Evolutionary conservation across 176 grass and related monocot species (phyloP).

Genomic region (Oryza meridionalis): DNA sequence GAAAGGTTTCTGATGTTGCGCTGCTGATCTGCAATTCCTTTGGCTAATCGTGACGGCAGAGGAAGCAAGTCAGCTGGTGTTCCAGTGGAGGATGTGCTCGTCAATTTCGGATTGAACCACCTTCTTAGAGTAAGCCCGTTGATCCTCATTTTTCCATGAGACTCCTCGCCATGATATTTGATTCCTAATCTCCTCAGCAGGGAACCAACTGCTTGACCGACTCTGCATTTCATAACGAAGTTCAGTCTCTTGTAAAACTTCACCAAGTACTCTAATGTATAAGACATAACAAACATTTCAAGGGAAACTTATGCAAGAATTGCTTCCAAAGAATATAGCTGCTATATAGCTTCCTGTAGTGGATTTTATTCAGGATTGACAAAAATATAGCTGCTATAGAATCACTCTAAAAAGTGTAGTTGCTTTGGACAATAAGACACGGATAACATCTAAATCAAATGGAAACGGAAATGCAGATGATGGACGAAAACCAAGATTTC

Average conservation of each 20-base stretch:
- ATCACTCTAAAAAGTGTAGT: too few relatives aligned
- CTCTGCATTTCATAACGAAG: constrained; percentile 49
- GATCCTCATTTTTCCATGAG: constrained; percentile 82
- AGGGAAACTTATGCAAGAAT: background rate
- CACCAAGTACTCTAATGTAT: constrained; percentile 13
- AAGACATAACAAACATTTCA: too few relatives aligned
- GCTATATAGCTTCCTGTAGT: background rate
- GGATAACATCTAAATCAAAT: background rate
- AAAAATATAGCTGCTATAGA: background rate
- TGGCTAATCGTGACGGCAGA: constrained; percentile 57
- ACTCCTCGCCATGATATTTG: constrained; percentile 84
- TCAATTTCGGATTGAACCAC: constrained; percentile 88
- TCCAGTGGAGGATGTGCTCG: constrained; percentile 44
- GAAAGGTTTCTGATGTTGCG: constrained; percentile 74
- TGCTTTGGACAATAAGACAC: background rate
- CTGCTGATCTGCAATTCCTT: constrained; percentile 81
- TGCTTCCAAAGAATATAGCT: background rate
- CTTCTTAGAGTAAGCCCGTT: constrained; percentile 78
- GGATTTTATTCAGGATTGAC: background rate
- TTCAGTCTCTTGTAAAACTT: constrained; percentile 34
- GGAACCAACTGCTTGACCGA: constrained; percentile 81
- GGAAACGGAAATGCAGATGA: background rate
- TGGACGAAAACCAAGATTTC: background rate
- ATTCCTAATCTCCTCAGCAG: constrained; percentile 91
- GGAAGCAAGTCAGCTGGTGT: constrained; percentile 60